Conservation (phyloP, 257 asterid genomes). For the Solanum corneliomulleri region DNA sequence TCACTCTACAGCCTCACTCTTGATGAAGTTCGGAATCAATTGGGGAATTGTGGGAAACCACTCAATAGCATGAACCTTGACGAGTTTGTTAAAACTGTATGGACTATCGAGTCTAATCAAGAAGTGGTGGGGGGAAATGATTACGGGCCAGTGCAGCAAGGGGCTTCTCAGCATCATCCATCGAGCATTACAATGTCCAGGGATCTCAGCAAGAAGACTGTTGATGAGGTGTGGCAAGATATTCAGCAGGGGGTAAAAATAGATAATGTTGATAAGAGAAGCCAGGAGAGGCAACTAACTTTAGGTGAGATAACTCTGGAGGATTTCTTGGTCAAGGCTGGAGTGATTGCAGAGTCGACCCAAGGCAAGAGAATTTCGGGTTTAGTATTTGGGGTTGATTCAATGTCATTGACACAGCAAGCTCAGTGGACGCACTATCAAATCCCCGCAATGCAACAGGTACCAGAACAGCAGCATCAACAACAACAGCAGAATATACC, state of each 20-base stretch:
- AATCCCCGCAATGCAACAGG: slow-evolving; percentile 26
- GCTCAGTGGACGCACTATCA: slow-evolving; percentile 68
- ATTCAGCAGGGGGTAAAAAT: slow-evolving; percentile 59
- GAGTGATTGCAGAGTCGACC: slow-evolving; percentile 58
- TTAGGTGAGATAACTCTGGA: slow-evolving; percentile 87
- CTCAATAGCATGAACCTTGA: slow-evolving; percentile 82
- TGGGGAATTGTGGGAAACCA: slow-evolving; percentile 76
- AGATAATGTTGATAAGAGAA: slow-evolving; percentile 40
- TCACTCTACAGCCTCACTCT: slow-evolving; percentile 80
- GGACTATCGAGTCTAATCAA: slow-evolving; percentile 56
- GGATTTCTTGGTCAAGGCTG: slow-evolving; percentile 93
- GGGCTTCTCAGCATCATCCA: slow-evolving; percentile 31
- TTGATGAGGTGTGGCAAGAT: slow-evolving; percentile 91
- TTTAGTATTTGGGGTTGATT: slow-evolving; percentile 24
- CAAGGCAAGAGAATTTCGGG: slow-evolving; percentile 21
- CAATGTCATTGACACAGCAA: slow-evolving; percentile 23
- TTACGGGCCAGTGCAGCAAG: slow-evolving; percentile 18
- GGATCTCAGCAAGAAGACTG: slow-evolving; percentile 85
- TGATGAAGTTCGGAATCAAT: slow-evolving; percentile 81
- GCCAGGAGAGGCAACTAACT: slow-evolving; percentile 27
- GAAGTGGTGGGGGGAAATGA: slow-evolving; percentile 18
- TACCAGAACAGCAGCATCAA: slow-evolving; percentile 15
- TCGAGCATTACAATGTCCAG: slow-evolving; percentile 33
- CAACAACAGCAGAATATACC: slow-evolving; percentile 11
- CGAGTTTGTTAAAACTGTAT: slow-evolving; percentile 79